These are phyloP conservation scores for Paecilomyces sp. DNA, from an alignment of 2,329 filamentous ascomycete species.

Conservation along the genomic window DNA sequence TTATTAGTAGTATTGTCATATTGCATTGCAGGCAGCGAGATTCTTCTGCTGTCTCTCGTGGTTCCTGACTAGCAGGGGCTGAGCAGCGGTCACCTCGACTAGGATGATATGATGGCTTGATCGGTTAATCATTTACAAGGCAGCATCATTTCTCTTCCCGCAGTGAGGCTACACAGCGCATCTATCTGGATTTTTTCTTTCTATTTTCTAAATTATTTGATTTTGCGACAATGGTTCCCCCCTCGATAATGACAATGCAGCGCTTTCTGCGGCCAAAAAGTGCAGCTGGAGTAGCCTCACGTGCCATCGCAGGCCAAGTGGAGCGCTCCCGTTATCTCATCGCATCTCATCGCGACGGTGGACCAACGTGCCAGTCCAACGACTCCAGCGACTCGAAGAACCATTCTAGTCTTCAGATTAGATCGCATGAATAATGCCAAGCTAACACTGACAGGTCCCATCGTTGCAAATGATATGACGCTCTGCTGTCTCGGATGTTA, in stretches of 20 bases:
- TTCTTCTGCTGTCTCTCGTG: neutral
- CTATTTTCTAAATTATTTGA: no score
- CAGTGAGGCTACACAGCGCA: neutral
- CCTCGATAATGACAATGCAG: neutral
- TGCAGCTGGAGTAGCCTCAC: neutral
- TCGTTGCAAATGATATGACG: neutral
- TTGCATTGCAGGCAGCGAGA: neutral
- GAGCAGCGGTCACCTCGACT: no score
- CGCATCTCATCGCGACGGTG: neutral
- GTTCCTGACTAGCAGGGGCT: neutral
- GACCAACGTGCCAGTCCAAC: neutral
- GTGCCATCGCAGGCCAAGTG: neutral
- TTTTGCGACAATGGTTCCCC: neutral
- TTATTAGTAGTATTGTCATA: no score
- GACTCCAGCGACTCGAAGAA: neutral
- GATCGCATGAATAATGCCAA: neutral
- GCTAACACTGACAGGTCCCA: neutral
- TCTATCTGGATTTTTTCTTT: neutral
- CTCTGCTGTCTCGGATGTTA: neutral
- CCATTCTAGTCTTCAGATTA: neutral
- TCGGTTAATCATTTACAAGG: neutral
- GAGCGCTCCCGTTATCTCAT: neutral
- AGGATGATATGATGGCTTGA: no score
- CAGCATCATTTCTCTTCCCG: neutral
- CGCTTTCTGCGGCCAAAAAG: neutral